A percentile compares a stretch with the other conserved stretches of the same genome.
phyloP scores from a whole-genome alignment of 495 filamentous ascomycete genomes.

The Aspergillus panamensis region DNA sequence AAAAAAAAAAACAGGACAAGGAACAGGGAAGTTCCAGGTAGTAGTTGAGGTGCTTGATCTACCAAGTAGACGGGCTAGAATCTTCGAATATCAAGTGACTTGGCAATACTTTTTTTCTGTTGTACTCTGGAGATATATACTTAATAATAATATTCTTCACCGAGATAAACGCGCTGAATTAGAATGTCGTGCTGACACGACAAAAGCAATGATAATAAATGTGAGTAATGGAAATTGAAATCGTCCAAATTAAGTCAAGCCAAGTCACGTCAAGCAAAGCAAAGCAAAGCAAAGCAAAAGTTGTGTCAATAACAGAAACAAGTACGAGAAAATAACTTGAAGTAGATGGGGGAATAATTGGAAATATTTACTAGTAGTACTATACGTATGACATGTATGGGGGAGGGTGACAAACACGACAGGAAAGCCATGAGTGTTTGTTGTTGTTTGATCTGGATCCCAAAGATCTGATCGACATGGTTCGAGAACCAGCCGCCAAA shows the following conservation, averaged over 20 bases:
- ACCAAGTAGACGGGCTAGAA: not conserved
- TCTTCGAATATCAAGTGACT: not conserved
- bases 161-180: not conserved
- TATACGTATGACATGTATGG: not conserved
- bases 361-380: slow-evolving; percentile 1
- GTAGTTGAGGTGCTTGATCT: no score
- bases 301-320: no score
- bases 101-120: not conserved
- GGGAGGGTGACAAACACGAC: not conserved
- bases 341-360: not conserved
- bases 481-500: not conserved
- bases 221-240: slow-evolving; percentile 4
- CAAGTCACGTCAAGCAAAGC: no score
- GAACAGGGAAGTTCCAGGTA: no score
- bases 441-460: no score
- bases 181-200: not conserved
- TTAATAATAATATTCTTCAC: not conserved
- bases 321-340: not conserved
- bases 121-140: not conserved
- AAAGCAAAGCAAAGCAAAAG: no score
- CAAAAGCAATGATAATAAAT: not conserved
- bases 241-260: not conserved
- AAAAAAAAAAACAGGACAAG: not conserved
- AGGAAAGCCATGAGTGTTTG: not conserved
- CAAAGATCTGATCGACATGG: no score